A percentile compares a stretch with the other conserved stretches of the same genome.
Evolutionary conservation across 805 yeast species (phyloP).

Genomic region (Pichia exigua): DNA sequence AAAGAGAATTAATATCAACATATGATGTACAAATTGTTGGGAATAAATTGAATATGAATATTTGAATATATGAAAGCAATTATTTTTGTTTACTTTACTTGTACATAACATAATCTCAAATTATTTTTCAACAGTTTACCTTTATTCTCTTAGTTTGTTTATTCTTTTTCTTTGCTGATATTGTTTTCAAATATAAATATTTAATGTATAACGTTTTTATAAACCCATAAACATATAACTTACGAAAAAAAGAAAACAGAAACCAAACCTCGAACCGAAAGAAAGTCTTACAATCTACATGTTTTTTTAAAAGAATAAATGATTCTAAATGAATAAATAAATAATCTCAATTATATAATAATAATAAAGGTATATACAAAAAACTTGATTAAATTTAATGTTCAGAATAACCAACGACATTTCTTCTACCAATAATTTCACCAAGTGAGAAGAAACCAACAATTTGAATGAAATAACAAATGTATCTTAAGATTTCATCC

Average conservation of each 20-base stretch:
- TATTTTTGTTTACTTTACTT: not conserved
- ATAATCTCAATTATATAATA: not conserved
- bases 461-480: constrained; percentile 73
- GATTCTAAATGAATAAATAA: not conserved
- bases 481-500: constrained; percentile 55
- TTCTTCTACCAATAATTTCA: constrained; percentile 94
- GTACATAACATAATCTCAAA: not conserved
- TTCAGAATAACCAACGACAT: constrained; percentile 67
- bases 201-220: not conserved
- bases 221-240: not conserved
- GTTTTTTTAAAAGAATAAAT: not conserved
- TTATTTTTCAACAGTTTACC: not conserved
- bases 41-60: not conserved
- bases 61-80: not conserved
- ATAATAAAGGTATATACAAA: not conserved
- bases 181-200: not conserved
- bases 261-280: too few species aligned
- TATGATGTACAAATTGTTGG: constrained; percentile 14
- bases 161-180: not conserved
- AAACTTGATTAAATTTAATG: constrained; percentile 1
- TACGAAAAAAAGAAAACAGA: not conserved
- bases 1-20: constrained; percentile 32
- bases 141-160: not conserved
- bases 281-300: not conserved
- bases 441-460: constrained; percentile 90